Percentiles rank a stretch among this genome's conserved stretches.
These are phyloP conservation scores for Platanus orientalis DNA, from an alignment of 164 flowering plant species.

Conservation along the genomic window DNA sequence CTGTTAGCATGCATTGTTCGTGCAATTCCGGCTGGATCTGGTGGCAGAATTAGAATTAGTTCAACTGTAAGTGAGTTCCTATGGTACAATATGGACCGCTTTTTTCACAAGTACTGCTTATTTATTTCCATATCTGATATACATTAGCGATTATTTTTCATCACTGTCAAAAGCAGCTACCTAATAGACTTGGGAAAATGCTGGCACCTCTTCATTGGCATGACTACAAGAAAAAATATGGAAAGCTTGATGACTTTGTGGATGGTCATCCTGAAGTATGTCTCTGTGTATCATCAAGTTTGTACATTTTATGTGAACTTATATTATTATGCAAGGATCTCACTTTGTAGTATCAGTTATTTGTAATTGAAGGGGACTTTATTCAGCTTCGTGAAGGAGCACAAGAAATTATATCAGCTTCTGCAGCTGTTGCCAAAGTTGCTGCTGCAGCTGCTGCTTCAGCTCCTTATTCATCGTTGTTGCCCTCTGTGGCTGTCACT, in stretches of 20 bases:
- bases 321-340: constrained; percentile 1
- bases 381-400: constrained; percentile 96
- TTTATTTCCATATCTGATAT: not conserved
- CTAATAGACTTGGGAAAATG: constrained; percentile 92
- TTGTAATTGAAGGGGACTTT: constrained; percentile 81
- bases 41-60: constrained; percentile 72
- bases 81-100: too few relatives aligned
- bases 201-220: constrained; percentile 97
- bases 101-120: not conserved
- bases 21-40: constrained; percentile 73
- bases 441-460: constrained; percentile 83
- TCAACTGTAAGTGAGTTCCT: constrained; percentile 59
- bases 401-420: constrained; percentile 82
- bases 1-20: constrained; percentile 85
- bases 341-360: constrained; percentile 54
- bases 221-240: constrained; percentile 85
- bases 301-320: not conserved
- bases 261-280: constrained; percentile 74
- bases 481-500: constrained; percentile 87
- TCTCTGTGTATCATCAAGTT: not conserved
- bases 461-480: constrained; percentile 52
- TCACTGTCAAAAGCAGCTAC: constrained; percentile 51
- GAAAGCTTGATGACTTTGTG: constrained; percentile 93
- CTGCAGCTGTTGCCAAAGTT: constrained; percentile 87
- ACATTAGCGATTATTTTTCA: not conserved